Evolutionary conservation across 2,329 filamentous ascomycete genomes (phyloP).

Genomic region (Epichloe coenophiala): DNA sequence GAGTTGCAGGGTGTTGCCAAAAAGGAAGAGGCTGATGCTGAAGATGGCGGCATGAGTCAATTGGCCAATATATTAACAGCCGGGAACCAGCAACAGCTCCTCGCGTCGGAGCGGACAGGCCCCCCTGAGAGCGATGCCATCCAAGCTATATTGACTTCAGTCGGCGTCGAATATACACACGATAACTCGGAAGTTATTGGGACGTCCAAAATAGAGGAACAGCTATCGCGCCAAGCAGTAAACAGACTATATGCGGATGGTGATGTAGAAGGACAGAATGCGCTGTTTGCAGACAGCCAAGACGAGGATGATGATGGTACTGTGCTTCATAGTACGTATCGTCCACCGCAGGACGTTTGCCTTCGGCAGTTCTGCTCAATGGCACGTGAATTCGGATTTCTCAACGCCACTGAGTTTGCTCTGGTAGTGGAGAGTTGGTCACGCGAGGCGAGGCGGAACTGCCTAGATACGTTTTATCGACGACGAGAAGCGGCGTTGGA

Average conservation of each 20-base stretch:
- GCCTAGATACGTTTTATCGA: conserved; percentile 68
- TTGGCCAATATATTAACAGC: conserved; percentile 43
- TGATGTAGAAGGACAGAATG: conserved; percentile 35
- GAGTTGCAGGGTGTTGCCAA: conserved; percentile 30
- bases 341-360: conserved; percentile 61
- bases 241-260: conserved; percentile 33
- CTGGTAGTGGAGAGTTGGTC: conserved; percentile 84
- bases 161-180: conserved; percentile 89
- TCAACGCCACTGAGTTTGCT: conserved; percentile 70
- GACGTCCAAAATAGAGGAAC: conserved; percentile 79
- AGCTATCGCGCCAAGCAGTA: conserved; percentile 64
- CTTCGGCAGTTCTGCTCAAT: conserved; percentile 82
- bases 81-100: conserved; percentile 29
- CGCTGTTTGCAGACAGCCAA: conserved; percentile 44
- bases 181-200: conserved; percentile 94
- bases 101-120: conserved; percentile 21
- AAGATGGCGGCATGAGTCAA: conserved; percentile 58
- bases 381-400: conserved; percentile 66
- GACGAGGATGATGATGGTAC: conserved; percentile 16
- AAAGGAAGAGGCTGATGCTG: conserved; percentile 36
- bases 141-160: conserved; percentile 75
- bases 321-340: conserved; percentile 35
- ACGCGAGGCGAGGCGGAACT: conserved; percentile 65
- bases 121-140: conserved; percentile 55
- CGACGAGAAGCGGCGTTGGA: conserved; percentile 39